phyloP scores from a whole-genome alignment of 495 filamentous ascomycete genomes.

The Talaromyces trachyspermus region DNA sequence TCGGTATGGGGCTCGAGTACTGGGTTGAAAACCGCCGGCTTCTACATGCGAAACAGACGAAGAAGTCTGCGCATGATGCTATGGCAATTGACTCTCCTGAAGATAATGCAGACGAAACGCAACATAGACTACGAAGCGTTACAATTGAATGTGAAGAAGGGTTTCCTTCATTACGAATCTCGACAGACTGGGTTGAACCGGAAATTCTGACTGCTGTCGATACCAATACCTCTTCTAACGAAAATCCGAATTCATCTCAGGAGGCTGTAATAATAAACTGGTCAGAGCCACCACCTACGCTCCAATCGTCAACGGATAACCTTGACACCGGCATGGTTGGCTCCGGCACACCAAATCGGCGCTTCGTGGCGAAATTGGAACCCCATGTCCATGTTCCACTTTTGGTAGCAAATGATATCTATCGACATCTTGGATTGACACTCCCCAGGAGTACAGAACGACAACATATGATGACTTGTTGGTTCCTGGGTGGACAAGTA shows the following conservation, averaged over 20 bases:
- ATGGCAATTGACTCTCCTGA: conserved; percentile 30
- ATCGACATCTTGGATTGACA: conserved; percentile 51
- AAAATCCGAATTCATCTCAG: conserved; percentile 13
- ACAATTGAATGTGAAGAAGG: conserved; percentile 43
- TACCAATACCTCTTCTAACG: conserved; percentile 18
- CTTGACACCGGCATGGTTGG: conserved; percentile 39
- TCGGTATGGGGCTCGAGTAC: conserved; percentile 79
- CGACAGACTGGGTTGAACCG: conserved; percentile 36
- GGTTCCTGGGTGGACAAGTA: conserved; percentile 39
- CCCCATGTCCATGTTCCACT: conserved; percentile 74
- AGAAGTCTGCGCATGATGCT: conserved; percentile 24
- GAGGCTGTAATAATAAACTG: conserved; percentile 33
- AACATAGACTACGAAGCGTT: conserved; percentile 26
- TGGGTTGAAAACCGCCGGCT: conserved; percentile 63
- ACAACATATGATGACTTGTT: conserved; percentile 62
- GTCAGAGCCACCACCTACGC: conserved; percentile 46
- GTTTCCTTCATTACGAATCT: conserved; percentile 40
- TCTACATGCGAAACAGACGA: conserved; percentile 28
- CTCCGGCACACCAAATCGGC: conserved; percentile 56
- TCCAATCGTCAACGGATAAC: conserved; percentile 25
- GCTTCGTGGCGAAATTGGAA: conserved; percentile 77
- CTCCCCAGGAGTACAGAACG: conserved; percentile 47
- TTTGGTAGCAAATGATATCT: conserved; percentile 57
- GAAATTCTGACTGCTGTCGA: conserved; percentile 26
- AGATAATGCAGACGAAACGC: conserved; percentile 5